Evolutionary conservation across 495 filamentous ascomycete genomes (phyloP), one percentile per base, ranked within the genome.

Genomic region (Emericellopsis terricola): DNA sequence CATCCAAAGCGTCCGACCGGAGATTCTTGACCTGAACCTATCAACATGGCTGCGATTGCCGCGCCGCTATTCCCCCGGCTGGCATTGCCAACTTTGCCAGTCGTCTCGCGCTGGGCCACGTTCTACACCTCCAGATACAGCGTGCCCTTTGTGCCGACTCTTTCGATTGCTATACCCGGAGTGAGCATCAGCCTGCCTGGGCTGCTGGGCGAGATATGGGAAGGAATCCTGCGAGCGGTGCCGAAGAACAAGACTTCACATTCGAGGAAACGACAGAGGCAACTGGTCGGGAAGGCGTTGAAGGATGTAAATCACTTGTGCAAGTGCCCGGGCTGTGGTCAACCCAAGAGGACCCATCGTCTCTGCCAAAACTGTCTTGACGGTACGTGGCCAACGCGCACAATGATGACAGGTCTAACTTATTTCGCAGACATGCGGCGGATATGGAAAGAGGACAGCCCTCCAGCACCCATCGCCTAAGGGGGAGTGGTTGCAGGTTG

Each of bases 211-310:
- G 80, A 74, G 24, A 67, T 99, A 39, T 96, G 87, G 81, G 91
- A 94, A 40, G 82, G 78, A 2, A 69, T 96, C 24, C 73, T 99
- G 21, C 74, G 75, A 41, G 89, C 89, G 3, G 89, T 94, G 4
- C 89, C 89, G 8, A 99, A 99, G 68, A 96, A 94, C 60, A 99
- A 96, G 71, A 92, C 85, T 8, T 93, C 87, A 16, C 80, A 99
- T 55, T 82, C 81, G 67, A 94, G 92, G 66, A 92, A 81, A 61
- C 76, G 89, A 41, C 76, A 82, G 46, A 69, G 91, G 44, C 83
- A 87, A 44, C 75, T 94, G 73, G 87, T 83, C 13, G 87, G 87
- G 45, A 96, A 96, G 55, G 84, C 71, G 26, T 60, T 96, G 48
- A 81, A 87, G 62, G 89, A 96, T 49, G 73, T 92, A 15, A 87